These are phyloP conservation scores for Penicillium sclerotigenum DNA, from an alignment of 2,329 filamentous ascomycete species.

Conservation along the genomic window DNA sequence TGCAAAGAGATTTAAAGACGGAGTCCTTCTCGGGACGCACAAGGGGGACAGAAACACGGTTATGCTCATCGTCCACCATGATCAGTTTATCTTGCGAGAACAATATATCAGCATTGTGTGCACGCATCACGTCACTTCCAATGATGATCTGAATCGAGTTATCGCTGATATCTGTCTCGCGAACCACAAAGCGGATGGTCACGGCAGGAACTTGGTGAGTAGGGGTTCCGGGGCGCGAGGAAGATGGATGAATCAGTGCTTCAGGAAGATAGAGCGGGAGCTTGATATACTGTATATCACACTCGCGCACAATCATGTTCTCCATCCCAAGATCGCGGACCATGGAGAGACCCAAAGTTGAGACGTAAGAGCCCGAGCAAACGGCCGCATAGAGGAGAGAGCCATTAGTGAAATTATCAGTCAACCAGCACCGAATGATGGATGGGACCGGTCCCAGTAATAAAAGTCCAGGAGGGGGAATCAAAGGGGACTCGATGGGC, in stretches of 20 bases:
- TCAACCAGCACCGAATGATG: constrained; percentile 94
- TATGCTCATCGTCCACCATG: constrained; percentile 79
- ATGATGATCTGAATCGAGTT: constrained; percentile 78
- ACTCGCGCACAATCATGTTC: constrained; percentile 63
- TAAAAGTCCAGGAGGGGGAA: constrained; percentile 79
- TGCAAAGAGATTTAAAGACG: constrained; percentile 73
- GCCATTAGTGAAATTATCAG: constrained; percentile 82
- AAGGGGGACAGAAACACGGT: constrained; percentile 84
- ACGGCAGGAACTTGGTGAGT: constrained; percentile 78
- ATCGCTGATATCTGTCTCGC: constrained; percentile 48
- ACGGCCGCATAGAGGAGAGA: constrained; percentile 87
- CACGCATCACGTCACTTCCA: constrained; percentile 80
- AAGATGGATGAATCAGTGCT: constrained; percentile 71
- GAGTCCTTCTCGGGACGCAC: constrained; percentile 86
- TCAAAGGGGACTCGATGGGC: constrained; percentile 67
- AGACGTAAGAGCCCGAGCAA: constrained; percentile 87
- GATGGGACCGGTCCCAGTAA: constrained; percentile 85
- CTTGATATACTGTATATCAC: constrained; percentile 66
- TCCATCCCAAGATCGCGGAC: constrained; percentile 70
- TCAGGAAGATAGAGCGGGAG: constrained; percentile 87
- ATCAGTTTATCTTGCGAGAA: constrained; percentile 90
- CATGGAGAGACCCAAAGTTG: constrained; percentile 72
- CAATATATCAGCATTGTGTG: constrained; percentile 83
- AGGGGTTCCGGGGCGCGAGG: constrained; percentile 69
- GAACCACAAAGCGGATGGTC: constrained; percentile 73